These are phyloP conservation scores for Ilex aquifolium DNA, from an alignment of 257 asterid genomes.

Conservation along the genomic window DNA sequence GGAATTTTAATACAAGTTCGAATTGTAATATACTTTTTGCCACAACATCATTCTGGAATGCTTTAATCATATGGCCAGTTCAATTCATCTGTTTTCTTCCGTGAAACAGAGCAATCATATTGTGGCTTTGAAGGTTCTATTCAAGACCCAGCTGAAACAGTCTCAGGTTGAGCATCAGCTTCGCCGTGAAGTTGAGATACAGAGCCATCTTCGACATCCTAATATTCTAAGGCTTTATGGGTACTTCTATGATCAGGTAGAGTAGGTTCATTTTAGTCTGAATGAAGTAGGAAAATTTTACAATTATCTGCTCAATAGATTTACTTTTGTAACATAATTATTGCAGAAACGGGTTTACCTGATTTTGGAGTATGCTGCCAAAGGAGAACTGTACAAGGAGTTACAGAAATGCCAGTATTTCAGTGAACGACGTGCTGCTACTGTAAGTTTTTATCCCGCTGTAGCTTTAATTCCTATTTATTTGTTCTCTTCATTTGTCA, in stretches of 20 bases:
- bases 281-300: not conserved
- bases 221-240: conserved; percentile 93
- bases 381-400: conserved; percentile 94
- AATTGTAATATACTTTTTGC: not conserved
- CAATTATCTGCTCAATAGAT: not conserved
- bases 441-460: conserved; percentile 42
- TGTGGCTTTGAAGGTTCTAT: conserved; percentile 83
- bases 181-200: conserved; percentile 95
- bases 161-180: conserved; percentile 96
- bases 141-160: conserved; percentile 81
- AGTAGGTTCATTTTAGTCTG: conserved; percentile 5
- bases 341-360: conserved; percentile 87
- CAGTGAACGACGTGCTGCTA: conserved; percentile 87
- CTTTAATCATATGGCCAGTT: too few relatives aligned
- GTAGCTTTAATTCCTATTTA: not conserved
- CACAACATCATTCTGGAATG: too few relatives aligned
- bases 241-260: conserved; percentile 85
- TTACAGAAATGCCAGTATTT: conserved; percentile 77
- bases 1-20: not conserved
- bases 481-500: not conserved
- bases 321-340: not conserved
- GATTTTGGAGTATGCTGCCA: conserved; percentile 88
- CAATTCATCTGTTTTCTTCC: not conserved
- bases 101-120: conserved; percentile 74
- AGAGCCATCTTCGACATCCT: conserved; percentile 91